Base-by-base conservation (phyloP, 2,329 filamentous ascomycete genomes). In the Apiospora marii region DNA sequence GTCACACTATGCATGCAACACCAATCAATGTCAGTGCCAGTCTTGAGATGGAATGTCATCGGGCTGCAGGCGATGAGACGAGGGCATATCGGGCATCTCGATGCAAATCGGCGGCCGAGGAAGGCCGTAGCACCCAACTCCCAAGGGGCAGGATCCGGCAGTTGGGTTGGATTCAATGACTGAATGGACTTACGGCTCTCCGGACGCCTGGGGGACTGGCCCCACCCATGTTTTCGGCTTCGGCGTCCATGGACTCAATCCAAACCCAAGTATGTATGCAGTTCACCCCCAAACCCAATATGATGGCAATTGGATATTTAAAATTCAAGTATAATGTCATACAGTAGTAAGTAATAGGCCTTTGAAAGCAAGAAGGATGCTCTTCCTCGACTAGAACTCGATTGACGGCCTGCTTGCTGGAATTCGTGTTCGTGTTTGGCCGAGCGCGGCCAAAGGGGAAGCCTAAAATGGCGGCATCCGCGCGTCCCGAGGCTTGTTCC, bases 1-100 rank as follows among this genome's bases (percentile, higher is more conserved):
- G 74, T 84, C 82, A 76, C 82, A 84, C 82, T 84, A 71, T 71
- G 16, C 64, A 58, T 49, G 22, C 37, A 24, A 19, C 43, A 68
- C 24, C 41, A 68, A 44, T 48, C 41, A 44, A 46, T 68, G 41
- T 68, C n/a, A 48, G 67, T 68, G 41, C 30, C 13, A 34, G 67
- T 48, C 41, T 46, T 22, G 34, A 24, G 19, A 64, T 48, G 24
- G 41, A 27, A 44, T 22, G 44, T 48, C n/a, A 34, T 46, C 34
- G 34, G 58, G 41, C 24, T 46, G n/a, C 22, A n/a, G 5, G 10
- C 24, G 12, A 43, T 4, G 41, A 68, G 34, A 67, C 37, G 64
- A 24, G 22, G 34, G 6, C 12, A 44, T 44, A 4, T 8, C 10
- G 41, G 27, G 4, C 30, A 37, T 46, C 41, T 46, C 41, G 10